Conservation (phyloP, 2,329 filamentous ascomycete genomes). For the Aspergillus puulaauensis region DNA sequence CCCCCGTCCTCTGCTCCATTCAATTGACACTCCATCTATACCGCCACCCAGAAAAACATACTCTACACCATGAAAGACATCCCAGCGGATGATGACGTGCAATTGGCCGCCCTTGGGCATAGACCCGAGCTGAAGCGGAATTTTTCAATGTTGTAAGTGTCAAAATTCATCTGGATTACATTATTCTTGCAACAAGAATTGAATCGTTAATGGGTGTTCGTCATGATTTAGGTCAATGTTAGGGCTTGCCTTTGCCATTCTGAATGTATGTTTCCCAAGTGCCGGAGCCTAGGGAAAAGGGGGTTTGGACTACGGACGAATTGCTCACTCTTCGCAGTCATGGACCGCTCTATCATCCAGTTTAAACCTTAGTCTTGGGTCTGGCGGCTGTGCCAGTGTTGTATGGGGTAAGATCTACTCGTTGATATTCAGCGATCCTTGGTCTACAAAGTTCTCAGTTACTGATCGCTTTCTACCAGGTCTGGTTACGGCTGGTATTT, state of each 20-base stretch:
- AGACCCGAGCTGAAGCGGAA: conserved; percentile 59
- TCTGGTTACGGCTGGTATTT: conserved; percentile 61
- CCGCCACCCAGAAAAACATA: too few species aligned
- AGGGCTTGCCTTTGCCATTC: conserved; percentile 61
- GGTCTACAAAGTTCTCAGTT: background rate
- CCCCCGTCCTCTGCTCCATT: background rate
- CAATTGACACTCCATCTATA: too few species aligned
- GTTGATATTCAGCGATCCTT: background rate
- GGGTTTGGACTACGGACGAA: conserved; percentile 8
- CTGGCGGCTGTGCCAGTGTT: conserved; percentile 68
- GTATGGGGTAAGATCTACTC: conserved; percentile 64
- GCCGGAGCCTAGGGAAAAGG: background rate
- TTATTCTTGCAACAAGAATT: background rate
- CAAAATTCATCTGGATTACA: background rate
- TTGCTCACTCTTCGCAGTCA: conserved; percentile 34
- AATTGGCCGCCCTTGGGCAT: conserved; percentile 57
- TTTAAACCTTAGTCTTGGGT: conserved; percentile 63
- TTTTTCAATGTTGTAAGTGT: conserved; percentile 51
- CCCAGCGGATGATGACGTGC: conserved; percentile 45
- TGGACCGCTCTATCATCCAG: conserved; percentile 63
- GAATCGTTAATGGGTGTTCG: background rate
- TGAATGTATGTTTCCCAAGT: conserved; percentile 47
- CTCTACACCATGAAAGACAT: conserved; percentile 15
- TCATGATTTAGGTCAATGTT: conserved; percentile 51
- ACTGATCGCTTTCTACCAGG: conserved; percentile 20